Base-by-base conservation (phyloP, 768 basidiomycete genomes). In the Solioccasus polychromus region DNA sequence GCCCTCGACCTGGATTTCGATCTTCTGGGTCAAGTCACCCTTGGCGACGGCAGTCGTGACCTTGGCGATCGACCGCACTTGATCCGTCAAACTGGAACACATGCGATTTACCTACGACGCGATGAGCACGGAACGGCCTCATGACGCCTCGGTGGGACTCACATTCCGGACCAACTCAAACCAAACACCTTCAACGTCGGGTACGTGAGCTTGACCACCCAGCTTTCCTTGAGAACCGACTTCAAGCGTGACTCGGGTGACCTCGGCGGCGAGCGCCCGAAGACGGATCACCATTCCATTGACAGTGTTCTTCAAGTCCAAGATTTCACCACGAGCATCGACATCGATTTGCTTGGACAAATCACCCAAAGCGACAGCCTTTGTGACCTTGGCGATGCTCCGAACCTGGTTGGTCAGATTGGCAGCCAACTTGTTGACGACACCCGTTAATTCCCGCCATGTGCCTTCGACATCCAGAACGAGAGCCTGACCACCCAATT, bases 151-250 rank as follows among this genome's bases (percentile, higher is more conserved):
- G 7, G 3, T 4, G 34, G 28, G 12, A 50, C 79, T 50, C 55
- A 85, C 86, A 58, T 88, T 88, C 39, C 79, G 71, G 46, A 88
- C 88, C 66, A 89, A 70, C 61, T 91, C 84, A 51, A 82, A 79
- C 88, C 88, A 88, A n/a, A 88, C 84, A n/a, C 92, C 92, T 61
- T 92, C 86, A 19, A 92, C 90, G 52, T 91, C 88, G 20, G 88
- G 85, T 9, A 95, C 92, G 43, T 83, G 74, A 1, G 90, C 92
- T 64, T 92, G 88, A 35, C 90, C 90, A 48, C 92, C 91, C 45
- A 94, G 71, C 70, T 89, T 89, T 14, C 91, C 92, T 70, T 92
- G 85, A 51, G 82, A 85, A 55, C 88, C 90, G 62, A 92, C 89
- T 70, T 91, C 88, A 38, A 86, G 68, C 7, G 88, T 88, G 47